Percentiles rank a stretch among this genome's conserved stretches.
phyloP scores from a whole-genome alignment of 495 filamentous ascomycete genomes.

The Neurospora sp. region DNA sequence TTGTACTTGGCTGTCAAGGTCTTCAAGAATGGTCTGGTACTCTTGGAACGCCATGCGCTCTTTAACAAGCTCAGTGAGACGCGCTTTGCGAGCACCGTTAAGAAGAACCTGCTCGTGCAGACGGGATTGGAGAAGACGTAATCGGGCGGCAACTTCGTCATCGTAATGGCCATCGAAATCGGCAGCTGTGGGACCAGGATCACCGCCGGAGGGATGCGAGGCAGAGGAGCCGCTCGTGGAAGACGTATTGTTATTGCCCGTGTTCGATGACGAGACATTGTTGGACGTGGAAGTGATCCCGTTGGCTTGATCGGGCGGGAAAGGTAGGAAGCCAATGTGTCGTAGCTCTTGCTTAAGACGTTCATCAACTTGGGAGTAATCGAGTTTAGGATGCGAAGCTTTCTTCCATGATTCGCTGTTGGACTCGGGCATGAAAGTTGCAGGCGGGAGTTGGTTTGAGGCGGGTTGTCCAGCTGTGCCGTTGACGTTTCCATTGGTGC shows the following conservation, averaged over 20 bases:
- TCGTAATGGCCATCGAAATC: constrained; percentile 87
- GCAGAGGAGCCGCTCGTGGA: constrained; percentile 44
- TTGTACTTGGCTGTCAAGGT: constrained; percentile 91
- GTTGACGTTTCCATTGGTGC: constrained; percentile 25
- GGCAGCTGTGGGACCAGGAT: constrained; percentile 20
- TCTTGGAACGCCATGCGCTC: constrained; percentile 93
- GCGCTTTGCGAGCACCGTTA: constrained; percentile 82
- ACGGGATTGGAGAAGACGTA: constrained; percentile 73
- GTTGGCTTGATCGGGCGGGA: constrained; percentile 41
- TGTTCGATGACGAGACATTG: constrained; percentile 60
- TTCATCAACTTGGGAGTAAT: constrained; percentile 78
- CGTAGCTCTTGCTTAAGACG: constrained; percentile 83
- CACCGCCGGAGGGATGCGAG: constrained; percentile 10
- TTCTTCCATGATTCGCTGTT: constrained; percentile 48
- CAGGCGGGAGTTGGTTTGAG: constrained; percentile 42
- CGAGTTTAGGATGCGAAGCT: constrained; percentile 53
- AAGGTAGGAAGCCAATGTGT: constrained; percentile 80
- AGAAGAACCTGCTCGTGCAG: constrained; percentile 69
- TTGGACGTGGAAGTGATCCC: constrained; percentile 38
- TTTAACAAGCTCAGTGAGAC: constrained; percentile 73
- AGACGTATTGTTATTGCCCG: constrained; percentile 63
- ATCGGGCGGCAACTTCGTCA: constrained; percentile 84
- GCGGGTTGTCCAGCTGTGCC: constrained; percentile 11
- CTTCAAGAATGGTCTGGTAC: constrained; percentile 92
- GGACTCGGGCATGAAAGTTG: constrained; percentile 68